phyloP scores from a whole-genome alignment of 2,329 filamentous ascomycete species.

The Pseudogymnoascus sp. region DNA sequence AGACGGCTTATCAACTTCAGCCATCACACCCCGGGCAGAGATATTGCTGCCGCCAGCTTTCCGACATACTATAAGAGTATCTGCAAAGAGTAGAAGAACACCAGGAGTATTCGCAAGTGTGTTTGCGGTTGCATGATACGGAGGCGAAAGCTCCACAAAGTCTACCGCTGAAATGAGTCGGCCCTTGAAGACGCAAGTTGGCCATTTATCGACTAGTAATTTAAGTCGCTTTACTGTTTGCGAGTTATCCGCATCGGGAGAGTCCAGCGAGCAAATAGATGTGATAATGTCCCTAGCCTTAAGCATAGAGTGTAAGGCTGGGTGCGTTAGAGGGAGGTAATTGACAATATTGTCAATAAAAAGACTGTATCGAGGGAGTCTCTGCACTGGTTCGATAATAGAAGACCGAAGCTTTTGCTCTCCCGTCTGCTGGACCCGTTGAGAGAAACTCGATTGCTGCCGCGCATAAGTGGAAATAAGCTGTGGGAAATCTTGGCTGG shows the following conservation, averaged over 20 bases:
- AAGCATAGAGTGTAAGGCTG: conserved; percentile 73
- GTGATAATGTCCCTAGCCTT: conserved; percentile 90
- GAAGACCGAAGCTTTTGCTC: conserved; percentile 87
- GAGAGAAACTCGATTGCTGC: conserved; percentile 74
- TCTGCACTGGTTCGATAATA: conserved; percentile 92
- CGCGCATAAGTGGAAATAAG: conserved; percentile 74
- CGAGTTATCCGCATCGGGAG: conserved; percentile 61
- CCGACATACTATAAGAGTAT: conserved; percentile 69
- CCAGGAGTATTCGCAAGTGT: conserved; percentile 43
- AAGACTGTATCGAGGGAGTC: conserved; percentile 87
- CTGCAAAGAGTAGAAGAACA: conserved; percentile 77
- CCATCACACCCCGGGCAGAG: conserved; percentile 69
- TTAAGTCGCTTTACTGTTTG: conserved; percentile 68
- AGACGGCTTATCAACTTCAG: conserved; percentile 78
- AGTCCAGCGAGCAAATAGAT: conserved; percentile 91
- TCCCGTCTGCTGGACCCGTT: conserved; percentile 71
- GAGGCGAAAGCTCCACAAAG: conserved; percentile 67
- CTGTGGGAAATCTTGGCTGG: conserved; percentile 79
- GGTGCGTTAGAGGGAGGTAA: conserved; percentile 77
- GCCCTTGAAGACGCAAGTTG: conserved; percentile 61
- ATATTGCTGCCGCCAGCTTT: conserved; percentile 57
- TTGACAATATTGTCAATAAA: conserved; percentile 93
- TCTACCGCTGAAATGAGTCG: conserved; percentile 77
- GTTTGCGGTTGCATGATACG: conserved; percentile 45
- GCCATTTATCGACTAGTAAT: conserved; percentile 73